A percentile compares a stretch with the other conserved stretches of the same genome.
Evolutionary conservation across 768 basidiomycete genomes (phyloP).

Genomic region (Hypholoma sublateritium): DNA sequence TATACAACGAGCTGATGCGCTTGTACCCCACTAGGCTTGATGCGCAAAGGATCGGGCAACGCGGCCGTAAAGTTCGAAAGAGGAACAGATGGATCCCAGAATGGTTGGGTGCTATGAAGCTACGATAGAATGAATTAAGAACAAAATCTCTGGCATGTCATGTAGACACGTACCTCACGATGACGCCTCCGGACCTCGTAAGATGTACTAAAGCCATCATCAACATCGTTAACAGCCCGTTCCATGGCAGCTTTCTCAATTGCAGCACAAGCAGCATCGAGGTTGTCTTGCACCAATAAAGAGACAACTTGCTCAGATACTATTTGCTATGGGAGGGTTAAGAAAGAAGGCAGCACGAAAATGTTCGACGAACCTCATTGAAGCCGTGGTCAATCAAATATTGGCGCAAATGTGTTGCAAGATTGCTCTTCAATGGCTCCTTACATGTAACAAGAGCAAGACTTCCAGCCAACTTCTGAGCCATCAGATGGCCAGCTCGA

Average conservation of each 20-base stretch:
- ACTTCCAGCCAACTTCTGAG: constrained; percentile 94
- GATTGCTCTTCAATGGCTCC: constrained; percentile 91
- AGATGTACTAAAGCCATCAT: constrained; percentile 80
- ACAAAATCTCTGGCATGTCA: neutral
- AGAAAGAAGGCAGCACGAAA: neutral
- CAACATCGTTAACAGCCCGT: constrained; percentile 88
- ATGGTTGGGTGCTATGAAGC: constrained; percentile 70
- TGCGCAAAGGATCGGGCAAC: constrained; percentile 86
- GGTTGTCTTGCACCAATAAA: constrained; percentile 86
- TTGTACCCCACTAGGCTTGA: constrained; percentile 82
- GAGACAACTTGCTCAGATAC: constrained; percentile 78
- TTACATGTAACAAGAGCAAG: constrained; percentile 98
- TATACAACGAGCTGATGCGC: constrained; percentile 85
- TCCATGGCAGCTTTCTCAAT: constrained; percentile 99
- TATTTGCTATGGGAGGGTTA: constrained; percentile 45
- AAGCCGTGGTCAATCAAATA: constrained; percentile 87
- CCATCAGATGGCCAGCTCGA: constrained; percentile 93
- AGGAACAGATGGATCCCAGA: constrained; percentile 85
- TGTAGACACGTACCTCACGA: constrained; percentile 60
- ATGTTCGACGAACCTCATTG: constrained; percentile 56
- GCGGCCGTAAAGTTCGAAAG: constrained; percentile 66
- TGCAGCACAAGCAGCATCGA: constrained; percentile 89
- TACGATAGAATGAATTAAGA: constrained; percentile 22
- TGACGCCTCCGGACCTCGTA: constrained; percentile 86
- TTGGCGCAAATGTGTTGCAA: constrained; percentile 85